Conservation (phyloP, 2,329 filamentous ascomycete species). For the Raffaelea deltoideospora region DNA sequence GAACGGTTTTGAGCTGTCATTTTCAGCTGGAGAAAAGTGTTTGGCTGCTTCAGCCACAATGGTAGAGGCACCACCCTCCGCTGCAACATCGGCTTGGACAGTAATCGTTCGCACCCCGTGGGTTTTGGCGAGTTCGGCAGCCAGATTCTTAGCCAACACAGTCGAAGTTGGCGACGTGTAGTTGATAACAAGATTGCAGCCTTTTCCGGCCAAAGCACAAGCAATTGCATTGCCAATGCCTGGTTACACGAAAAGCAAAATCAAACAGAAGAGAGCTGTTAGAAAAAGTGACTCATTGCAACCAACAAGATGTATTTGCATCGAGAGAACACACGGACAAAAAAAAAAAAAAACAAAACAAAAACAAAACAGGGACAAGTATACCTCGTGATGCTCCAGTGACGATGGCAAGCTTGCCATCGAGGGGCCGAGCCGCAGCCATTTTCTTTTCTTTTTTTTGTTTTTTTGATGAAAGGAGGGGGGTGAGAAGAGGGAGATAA, state of each 20-base stretch:
- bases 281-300: no score
- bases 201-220: constrained; percentile 57
- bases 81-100: constrained; percentile 58
- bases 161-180: constrained; percentile 39
- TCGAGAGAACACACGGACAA: neutral
- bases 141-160: constrained; percentile 41
- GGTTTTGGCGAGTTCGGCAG: constrained; percentile 35
- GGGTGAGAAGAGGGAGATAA: neutral
- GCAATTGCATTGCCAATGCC: constrained; percentile 55
- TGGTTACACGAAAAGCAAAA: no score
- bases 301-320: no score
- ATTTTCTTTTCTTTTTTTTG: neutral
- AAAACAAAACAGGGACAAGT: neutral
- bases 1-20: constrained; percentile 29
- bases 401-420: constrained; percentile 64
- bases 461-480: neutral
- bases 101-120: constrained; percentile 45
- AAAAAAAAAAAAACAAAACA: neutral
- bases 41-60: constrained; percentile 26
- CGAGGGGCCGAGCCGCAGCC: constrained; percentile 25
- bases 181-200: constrained; percentile 53
- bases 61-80: constrained; percentile 18
- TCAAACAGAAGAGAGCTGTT: neutral
- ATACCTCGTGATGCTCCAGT: constrained; percentile 62
- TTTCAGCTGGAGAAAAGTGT: constrained; percentile 35